These are phyloP conservation scores for Helotiales sp. DNA, from an alignment of 2,329 filamentous ascomycete species.

Conservation along the genomic window DNA sequence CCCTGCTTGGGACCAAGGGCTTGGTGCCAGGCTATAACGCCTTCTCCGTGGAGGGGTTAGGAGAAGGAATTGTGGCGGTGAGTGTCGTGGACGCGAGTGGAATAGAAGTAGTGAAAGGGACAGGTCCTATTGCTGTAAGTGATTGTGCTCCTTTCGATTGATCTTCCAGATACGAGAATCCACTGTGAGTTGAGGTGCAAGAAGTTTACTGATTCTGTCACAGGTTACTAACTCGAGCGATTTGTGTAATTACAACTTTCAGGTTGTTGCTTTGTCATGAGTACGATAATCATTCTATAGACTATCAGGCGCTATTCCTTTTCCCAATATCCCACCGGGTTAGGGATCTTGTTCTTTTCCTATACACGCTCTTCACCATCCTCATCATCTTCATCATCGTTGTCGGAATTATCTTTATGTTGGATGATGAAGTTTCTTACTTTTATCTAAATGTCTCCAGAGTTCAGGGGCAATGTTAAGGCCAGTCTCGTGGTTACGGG, in stretches of 20 bases:
- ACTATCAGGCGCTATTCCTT: too few relatives aligned
- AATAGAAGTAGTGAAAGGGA: slow-evolving; percentile 6
- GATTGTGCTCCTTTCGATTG: not conserved
- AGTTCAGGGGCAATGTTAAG: too few relatives aligned
- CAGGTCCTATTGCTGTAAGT: slow-evolving; percentile 15
- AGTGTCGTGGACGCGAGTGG: slow-evolving; percentile 7
- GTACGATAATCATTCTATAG: too few relatives aligned
- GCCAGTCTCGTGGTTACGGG: too few relatives aligned
- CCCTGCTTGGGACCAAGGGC: not conserved
- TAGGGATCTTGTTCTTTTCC: too few relatives aligned
- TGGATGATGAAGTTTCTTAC: too few relatives aligned
- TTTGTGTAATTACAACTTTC: slow-evolving; percentile 20
- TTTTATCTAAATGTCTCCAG: too few relatives aligned
- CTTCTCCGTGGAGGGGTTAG: not conserved
- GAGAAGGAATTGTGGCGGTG: not conserved
- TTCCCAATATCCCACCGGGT: too few relatives aligned
- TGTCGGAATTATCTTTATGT: too few relatives aligned
- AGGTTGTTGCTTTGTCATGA: slow-evolving; percentile 4
- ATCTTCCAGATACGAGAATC: too few relatives aligned
- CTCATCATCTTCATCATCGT: too few relatives aligned
- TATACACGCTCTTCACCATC: too few relatives aligned
- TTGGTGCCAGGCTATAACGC: not conserved
- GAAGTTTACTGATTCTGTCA: not conserved
- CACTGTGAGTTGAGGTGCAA: not conserved
- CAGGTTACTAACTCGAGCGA: not conserved